Base-by-base conservation (phyloP, 2,329 filamentous ascomycete species). In the Hypoxylon sp. region DNA sequence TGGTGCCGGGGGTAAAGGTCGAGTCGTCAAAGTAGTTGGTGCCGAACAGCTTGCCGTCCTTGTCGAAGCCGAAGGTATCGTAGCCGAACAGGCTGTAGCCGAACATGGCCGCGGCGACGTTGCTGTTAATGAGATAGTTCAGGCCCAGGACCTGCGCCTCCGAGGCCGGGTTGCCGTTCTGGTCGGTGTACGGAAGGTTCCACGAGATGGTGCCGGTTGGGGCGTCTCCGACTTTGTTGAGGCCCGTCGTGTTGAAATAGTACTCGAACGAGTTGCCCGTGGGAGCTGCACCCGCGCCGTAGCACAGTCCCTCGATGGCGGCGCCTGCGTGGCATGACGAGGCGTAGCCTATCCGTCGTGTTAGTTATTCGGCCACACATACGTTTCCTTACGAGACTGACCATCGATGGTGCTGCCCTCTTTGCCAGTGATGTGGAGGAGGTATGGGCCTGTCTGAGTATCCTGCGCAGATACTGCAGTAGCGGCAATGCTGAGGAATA, bases 291-390 rank as follows among this genome's bases (percentile, higher is more conserved):
- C 51, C 70, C 13, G 63, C 61, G 13, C 48, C 28, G 49, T 75
- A 69, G 66, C 76, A 78, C n/a, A 78, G 54, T 11, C 70, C 72
- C 49, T 77, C 73, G 22, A 75, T 72, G 39, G 73, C 76, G 8
- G 77, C 75, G 11, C 76, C 76, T 15, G 75, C 59, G 43, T 77
- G 75, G 67, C 77, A 79, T 6, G 75, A 71, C 5, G 46, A 48
- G 22, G 73, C 72, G 60, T 73, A 78, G 2, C 73, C 73, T 75
- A 28, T 37, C 17, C 22, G 6, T 5, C 4, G 30, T 44, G 59
- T 72, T 13, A 72, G 64, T 43, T 44, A 39, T 10, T 37, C 6
- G 26, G 15, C 22, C 8, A 30, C 22, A 51, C 2, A 15, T 15
- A 19, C 5, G 24, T 17, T 24, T 32, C 8, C n/a, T 39, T 28